Percentiles rank a stretch among this genome's conserved stretches.
These are phyloP conservation scores for Coelastrella sp. DNA, from an alignment of 139 green algal species.

Conservation along the genomic window DNA sequence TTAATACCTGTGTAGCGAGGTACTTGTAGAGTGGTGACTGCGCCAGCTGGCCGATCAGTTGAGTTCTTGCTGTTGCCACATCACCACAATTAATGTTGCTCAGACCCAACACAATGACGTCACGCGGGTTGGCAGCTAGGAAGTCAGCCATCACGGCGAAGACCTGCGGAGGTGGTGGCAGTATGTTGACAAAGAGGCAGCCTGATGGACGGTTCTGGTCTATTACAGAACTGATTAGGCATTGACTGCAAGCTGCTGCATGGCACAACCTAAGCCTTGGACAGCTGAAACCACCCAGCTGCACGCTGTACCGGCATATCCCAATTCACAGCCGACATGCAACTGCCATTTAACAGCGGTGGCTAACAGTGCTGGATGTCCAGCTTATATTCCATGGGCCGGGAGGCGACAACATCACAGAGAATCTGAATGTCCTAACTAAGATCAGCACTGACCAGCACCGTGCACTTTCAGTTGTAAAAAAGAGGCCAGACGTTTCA, in stretches of 20 bases:
- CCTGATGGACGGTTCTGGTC: not conserved
- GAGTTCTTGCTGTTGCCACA: not conserved
- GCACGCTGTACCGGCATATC: too few relatives aligned
- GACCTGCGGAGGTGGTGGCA: not conserved
- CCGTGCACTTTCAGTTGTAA: too few relatives aligned
- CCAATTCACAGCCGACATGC: not conserved
- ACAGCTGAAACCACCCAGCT: too few relatives aligned
- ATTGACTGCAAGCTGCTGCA: too few relatives aligned
- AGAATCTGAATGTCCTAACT: not conserved
- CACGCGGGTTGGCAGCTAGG: conserved; percentile 11
- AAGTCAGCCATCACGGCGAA: conserved; percentile 37
- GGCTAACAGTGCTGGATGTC: too few relatives aligned
- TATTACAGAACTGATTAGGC: too few relatives aligned
- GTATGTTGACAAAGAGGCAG: not conserved
- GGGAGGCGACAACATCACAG: not conserved
- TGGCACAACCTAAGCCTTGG: too few relatives aligned
- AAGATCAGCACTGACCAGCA: too few relatives aligned
- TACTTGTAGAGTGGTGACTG: not conserved
- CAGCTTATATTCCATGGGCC: too few relatives aligned
- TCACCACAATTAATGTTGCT: conserved; percentile 41
- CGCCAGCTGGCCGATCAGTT: conserved; percentile 6
- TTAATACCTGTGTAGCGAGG: not conserved
- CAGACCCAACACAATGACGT: conserved; percentile 33
- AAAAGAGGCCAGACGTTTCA: too few relatives aligned
- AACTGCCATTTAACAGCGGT: not conserved